Evolutionary conservation across 176 grass and related monocot species (phyloP), one percentile per base, ranked within the genome.

Genomic region (Oryza rufipogon): DNA sequence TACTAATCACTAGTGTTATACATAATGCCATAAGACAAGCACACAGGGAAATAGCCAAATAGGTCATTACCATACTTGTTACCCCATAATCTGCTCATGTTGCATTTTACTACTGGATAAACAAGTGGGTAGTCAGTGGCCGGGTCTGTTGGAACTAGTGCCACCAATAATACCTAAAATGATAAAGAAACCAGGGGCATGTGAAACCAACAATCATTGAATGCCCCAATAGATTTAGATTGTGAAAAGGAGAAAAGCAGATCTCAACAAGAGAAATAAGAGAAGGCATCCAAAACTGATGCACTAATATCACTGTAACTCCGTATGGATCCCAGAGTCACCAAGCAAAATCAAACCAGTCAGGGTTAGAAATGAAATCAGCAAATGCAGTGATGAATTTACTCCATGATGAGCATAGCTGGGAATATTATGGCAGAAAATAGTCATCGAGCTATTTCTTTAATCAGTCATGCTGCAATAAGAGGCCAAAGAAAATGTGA

Each of bases 131-230:
- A 11, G 51, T 45, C 48, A 68, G 47, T 63, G 48, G 36, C 44
- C 38, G 0, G 76, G 38, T 76, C 72, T 64, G 51, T 28, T 87
- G 19, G 73, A 82, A 71, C 25, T 63, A 39, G 39, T 64, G 79
- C 72, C 72, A 76, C 70, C 72, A 64, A 73, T 87, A 76, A 74
- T 64, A 78, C n/a, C 77, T 19, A 54, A 33, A 69, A 77, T 77
- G 11, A 44, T 45, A 77, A 68, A 78, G 36, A 78, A 64, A 64
- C 8, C 39, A 64, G 39, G 33, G 45, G 66, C 58, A 67, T 70
- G 73, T 85, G 64, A 76, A 42, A 77, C 47, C 73, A 69, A 32
- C 64, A 58, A 84, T 60, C 82, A 78, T 67, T 74, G 33, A 72
- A 56, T 44, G 32, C 30, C 13, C 64, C 74, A 9, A 67, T 34